A percentile compares a stretch with the other conserved stretches of the same genome.
Conservation (phyloP, 1,284 basidiomycete species). For the Stygiomarasmius scandens region DNA sequence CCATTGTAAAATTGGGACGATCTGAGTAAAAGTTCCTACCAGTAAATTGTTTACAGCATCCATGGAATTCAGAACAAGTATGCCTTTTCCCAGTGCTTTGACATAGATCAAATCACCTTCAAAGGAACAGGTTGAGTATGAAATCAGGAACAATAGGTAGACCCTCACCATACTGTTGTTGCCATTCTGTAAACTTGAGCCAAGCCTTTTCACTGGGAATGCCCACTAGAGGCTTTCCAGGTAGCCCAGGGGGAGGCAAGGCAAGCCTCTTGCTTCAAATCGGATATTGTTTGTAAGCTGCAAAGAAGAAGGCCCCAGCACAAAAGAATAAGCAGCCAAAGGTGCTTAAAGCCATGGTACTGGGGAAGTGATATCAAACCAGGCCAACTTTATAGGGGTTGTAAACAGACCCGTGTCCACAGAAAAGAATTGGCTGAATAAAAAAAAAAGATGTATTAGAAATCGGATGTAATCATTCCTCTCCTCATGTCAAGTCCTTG, state of each 20-base stretch:
- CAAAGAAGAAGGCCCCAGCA: too few relatives aligned
- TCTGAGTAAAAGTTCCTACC: conserved; percentile 1
- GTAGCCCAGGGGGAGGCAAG: conserved; percentile 10
- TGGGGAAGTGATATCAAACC: too few relatives aligned
- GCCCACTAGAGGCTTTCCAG: conserved; percentile 2
- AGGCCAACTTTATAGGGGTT: too few relatives aligned
- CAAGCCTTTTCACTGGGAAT: conserved; percentile 7
- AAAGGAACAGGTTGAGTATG: background rate
- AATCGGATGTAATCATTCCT: too few relatives aligned
- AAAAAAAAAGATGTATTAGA: too few relatives aligned
- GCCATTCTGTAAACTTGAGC: conserved; percentile 7
- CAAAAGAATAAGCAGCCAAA: too few relatives aligned
- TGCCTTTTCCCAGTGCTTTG: conserved; percentile 4
- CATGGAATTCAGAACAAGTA: conserved; percentile 8
- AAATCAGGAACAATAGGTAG: background rate
- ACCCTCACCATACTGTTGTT: conserved; percentile 6
- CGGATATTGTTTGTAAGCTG: too few relatives aligned
- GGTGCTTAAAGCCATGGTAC: too few relatives aligned
- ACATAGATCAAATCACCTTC: conserved; percentile 6
- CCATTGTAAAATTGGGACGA: conserved; percentile 7
- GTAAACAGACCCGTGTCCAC: too few relatives aligned
- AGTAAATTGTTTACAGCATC: conserved; percentile 6
- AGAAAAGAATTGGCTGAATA: too few relatives aligned
- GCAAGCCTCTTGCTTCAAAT: background rate
- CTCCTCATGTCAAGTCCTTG: too few relatives aligned